Evolutionary conservation across 768 basidiomycete species (phyloP).

Genomic region (Scleroderma bovista): DNA sequence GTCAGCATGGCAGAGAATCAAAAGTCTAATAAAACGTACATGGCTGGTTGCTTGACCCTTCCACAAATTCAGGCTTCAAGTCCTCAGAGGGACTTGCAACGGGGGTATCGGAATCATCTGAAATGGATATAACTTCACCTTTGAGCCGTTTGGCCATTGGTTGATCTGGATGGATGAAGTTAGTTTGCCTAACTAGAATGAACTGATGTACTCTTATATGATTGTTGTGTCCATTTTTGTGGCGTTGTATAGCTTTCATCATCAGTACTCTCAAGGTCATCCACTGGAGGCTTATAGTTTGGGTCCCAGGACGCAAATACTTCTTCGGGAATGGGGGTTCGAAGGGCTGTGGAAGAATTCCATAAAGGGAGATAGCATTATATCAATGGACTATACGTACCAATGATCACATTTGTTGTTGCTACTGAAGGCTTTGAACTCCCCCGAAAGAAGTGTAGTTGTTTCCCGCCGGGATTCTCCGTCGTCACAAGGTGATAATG

Average conservation of each 20-base stretch:
- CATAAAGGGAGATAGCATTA: neutral
- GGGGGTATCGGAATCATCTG: neutral
- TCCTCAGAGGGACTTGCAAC: neutral
- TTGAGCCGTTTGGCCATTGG: neutral
- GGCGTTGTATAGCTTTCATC: neutral
- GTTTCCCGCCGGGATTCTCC: neutral
- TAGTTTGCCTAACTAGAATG: neutral
- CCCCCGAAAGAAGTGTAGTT: neutral
- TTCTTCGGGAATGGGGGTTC: neutral
- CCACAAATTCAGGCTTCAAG: neutral
- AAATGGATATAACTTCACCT: neutral
- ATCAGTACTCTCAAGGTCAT: neutral
- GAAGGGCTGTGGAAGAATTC: neutral
- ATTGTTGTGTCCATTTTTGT: neutral
- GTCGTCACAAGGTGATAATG: neutral
- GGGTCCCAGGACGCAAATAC: slow-evolving; percentile 1
- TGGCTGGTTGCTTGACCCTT: neutral
- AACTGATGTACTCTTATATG: neutral
- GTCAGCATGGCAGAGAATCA: neutral
- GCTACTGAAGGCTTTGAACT: neutral
- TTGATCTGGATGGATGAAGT: neutral
- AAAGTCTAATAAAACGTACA: neutral
- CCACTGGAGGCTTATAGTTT: neutral
- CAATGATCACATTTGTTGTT: slow-evolving; percentile 2
- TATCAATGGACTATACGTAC: neutral